Evolutionary conservation across 257 asterid species (phyloP), one percentile per base, ranked within the genome.

Genomic region (Fraxinus quadrangulata): DNA sequence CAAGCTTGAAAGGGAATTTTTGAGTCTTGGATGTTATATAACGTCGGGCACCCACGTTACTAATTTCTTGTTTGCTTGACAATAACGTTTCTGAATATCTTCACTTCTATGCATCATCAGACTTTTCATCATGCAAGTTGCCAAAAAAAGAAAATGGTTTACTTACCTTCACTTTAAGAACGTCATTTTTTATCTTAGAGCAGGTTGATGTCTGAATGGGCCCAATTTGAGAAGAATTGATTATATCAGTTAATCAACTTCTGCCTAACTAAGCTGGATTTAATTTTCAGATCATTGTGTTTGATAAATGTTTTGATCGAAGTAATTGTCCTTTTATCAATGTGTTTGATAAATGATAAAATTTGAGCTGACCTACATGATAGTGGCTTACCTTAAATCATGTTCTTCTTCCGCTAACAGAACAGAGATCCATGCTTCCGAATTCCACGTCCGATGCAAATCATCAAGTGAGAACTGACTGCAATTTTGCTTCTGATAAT

Each of bases 351-450:
- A n/a, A 17, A 21, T 56, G 10, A 1, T 42, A 3, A 42, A 56
- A 56, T 56, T 56, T 59, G 67, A n/a, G 67, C 13, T 59, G 67
- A 59, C 16, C 26, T 59, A 59, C 14, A 7, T 10, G 30, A 4
- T 47, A 23, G 1, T 23, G 16, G 31, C 2, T n/a, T 59, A n/a
- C 28, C 54, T 39, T 31, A 75, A 83, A 83, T 79, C 85, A 75
- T 74, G 51, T 74, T 71, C 69, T 90, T 72, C 71, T 63, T 86
- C 73, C 80, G 83, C 73, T 79, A 39, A 78, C 97, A 92, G 97
- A 90, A 82, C 83, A 81, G 88, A 78, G 81, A 54, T 80, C 90
- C 67, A 68, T 68, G 37, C 81, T 61, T 37, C 75, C 71, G 34
- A 79, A 82, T 83, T 26, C 75, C 36, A 81, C 65, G 56, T 79